These are phyloP conservation scores for Talaromyces adpressus DNA, from an alignment of 495 filamentous ascomycete species.

Conservation along the genomic window DNA sequence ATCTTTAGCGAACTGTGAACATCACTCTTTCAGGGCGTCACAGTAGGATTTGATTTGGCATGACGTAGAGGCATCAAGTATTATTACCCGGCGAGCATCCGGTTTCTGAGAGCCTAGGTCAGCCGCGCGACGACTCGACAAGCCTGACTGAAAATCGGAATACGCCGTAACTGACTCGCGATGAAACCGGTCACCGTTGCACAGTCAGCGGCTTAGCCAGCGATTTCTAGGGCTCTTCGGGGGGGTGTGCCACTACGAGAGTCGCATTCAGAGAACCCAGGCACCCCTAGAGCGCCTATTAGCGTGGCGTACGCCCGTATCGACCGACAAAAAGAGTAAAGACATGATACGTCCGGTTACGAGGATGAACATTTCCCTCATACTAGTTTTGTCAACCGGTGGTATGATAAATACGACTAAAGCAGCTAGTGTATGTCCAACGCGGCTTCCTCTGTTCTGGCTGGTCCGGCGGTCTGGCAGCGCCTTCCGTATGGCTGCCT, in stretches of 20 bases:
- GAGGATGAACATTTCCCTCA: neutral
- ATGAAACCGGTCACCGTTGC: neutral
- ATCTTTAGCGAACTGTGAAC: neutral
- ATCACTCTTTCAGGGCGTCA: neutral
- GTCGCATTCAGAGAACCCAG: neutral
- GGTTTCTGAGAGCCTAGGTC: neutral
- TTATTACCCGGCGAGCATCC: too few species aligned
- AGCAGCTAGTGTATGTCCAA: neutral
- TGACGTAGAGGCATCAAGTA: neutral
- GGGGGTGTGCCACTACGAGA: neutral
- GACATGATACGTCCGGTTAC: neutral
- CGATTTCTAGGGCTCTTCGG: neutral
- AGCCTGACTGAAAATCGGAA: neutral
- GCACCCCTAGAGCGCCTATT: neutral
- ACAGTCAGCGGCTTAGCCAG: neutral
- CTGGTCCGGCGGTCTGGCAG: slow-evolving; percentile 20
- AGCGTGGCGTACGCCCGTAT: neutral
- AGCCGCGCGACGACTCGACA: neutral
- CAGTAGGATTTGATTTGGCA: neutral
- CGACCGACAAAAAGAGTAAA: neutral
- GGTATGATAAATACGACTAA: neutral
- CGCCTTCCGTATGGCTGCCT: slow-evolving; percentile 42
- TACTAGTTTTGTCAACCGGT: neutral
- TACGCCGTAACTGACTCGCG: neutral
- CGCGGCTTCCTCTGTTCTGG: slow-evolving; percentile 8